Evolutionary conservation across 768 basidiomycete genomes (phyloP), one percentile per base, ranked within the genome.

Genomic region (Pilatotrama ljubarskyi): DNA sequence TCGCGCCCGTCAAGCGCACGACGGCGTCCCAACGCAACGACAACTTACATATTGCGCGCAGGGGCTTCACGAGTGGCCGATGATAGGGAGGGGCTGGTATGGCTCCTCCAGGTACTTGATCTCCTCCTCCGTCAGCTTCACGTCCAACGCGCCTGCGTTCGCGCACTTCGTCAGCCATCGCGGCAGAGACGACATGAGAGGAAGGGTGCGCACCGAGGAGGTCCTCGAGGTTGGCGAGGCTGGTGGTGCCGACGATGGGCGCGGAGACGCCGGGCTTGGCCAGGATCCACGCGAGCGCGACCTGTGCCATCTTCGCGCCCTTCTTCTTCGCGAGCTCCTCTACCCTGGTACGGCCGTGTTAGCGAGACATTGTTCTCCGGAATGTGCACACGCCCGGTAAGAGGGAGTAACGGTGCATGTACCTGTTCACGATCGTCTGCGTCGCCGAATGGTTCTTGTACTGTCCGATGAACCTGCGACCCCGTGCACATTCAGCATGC

Each of bases 91-190:
- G 0, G 83, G 74, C 49, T 69, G 41, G 73, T 88, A 87, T 0
- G 81, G 77, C 60, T 82, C 79, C 55, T 81, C 79, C 36, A 89
- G 77, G 55, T 77, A 77, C 69, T 81, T 78, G 46, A 83, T 72
- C 65, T 88, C 86, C 25, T 86, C 85, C 2, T 77, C 73, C 0
- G 80, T 79, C 42, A 88, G 75, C 56, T 76, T 74, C 24, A 86
- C 60, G 49, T 83, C 64, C 6, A 82, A 73, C 5, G 74, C 81
- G 13, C 70, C 80, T 80, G 54, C 22, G 41, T 8, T 5, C 14
- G 41, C 18, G 20, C n/a, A 15, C 9, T 37, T 10, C n/a, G 42
- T 9, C 26, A 47, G 15, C n/a, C 24, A 24, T 48, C 10, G 9
- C 15, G 14, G 11, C 22, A 41, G 5, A 42, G 54, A 42, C 1